phyloP scores from a whole-genome alignment of 169 alveolate species.

The Theileria sp. region DNA sequence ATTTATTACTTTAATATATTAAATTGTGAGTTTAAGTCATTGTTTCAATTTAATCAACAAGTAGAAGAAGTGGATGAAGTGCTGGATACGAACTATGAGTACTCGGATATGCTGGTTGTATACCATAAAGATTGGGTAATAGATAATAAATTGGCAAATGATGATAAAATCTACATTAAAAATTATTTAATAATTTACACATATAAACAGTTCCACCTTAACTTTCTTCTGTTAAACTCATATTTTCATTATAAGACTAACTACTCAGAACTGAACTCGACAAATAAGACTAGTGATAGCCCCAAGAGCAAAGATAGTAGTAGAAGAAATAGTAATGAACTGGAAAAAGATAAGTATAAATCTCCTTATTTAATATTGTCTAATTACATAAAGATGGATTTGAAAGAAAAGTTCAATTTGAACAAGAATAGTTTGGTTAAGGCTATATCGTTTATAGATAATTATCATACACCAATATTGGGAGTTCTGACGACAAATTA shows the following conservation, averaged over 20 bases:
- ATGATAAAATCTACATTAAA: background rate
- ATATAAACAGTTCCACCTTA: background rate
- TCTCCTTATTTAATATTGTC: background rate
- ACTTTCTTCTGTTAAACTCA: background rate
- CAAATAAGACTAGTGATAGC: background rate
- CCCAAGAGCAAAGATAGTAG: background rate
- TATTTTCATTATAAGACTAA: background rate
- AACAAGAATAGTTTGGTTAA: background rate
- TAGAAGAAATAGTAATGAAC: background rate
- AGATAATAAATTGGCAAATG: background rate
- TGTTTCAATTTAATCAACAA: background rate
- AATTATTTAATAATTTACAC: background rate
- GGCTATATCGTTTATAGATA: background rate
- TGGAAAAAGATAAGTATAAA: background rate
- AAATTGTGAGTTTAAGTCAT: background rate
- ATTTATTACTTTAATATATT: background rate
- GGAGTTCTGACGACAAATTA: conserved; percentile 1
- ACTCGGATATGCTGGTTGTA: background rate
- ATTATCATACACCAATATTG: background rate
- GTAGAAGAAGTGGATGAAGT: background rate
- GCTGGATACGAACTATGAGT: background rate
- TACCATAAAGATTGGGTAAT: background rate
- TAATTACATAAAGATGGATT: background rate
- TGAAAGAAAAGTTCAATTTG: conserved; percentile 4
- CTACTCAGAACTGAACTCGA: background rate